A percentile compares a stretch with the other conserved stretches of the same genome.
Conservation (phyloP, 495 filamentous ascomycete species). For the Lasiosphaeria hispida region DNA sequence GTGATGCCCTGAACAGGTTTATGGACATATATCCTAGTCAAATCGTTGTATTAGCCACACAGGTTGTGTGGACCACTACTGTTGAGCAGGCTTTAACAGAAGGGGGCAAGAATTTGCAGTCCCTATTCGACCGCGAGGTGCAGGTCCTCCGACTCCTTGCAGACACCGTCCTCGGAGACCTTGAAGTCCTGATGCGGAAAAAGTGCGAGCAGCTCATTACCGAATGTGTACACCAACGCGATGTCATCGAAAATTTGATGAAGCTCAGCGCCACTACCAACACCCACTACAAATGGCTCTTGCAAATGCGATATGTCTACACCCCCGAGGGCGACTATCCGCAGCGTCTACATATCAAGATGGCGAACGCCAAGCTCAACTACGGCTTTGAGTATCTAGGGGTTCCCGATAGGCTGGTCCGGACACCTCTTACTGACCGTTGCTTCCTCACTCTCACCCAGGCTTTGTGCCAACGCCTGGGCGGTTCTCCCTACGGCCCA, state of each 20-base stretch:
- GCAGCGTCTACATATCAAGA: conserved; percentile 83
- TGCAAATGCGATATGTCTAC: conserved; percentile 98
- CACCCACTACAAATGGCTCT: conserved; percentile 85
- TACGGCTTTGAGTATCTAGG: conserved; percentile 99
- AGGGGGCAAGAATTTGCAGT: conserved; percentile 63
- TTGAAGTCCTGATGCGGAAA: conserved; percentile 82
- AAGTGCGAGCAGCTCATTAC: conserved; percentile 99
- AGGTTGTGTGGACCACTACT: conserved; percentile 85
- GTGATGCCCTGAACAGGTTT: conserved; percentile 67
- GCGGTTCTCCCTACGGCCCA: conserved; percentile 95
- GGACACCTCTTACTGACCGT: conserved; percentile 93
- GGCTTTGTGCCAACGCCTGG: conserved; percentile 88
- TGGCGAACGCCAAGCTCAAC: conserved; percentile 92
- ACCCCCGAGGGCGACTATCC: conserved; percentile 73
- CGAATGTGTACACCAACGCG: conserved; percentile 95
- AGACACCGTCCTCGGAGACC: conserved; percentile 82
- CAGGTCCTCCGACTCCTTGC: conserved; percentile 80
- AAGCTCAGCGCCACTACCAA: conserved; percentile 70
- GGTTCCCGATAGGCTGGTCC: conserved; percentile 90
- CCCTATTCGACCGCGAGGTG: conserved; percentile 72
- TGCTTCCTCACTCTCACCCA: conserved; percentile 98
- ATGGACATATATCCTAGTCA: conserved; percentile 83
- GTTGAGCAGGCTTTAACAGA: conserved; percentile 72
- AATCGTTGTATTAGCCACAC: conserved; percentile 92
- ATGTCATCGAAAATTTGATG: conserved; percentile 80